phyloP scores from a whole-genome alignment of 2,329 filamentous ascomycete species.

The Fusarium sp. region DNA sequence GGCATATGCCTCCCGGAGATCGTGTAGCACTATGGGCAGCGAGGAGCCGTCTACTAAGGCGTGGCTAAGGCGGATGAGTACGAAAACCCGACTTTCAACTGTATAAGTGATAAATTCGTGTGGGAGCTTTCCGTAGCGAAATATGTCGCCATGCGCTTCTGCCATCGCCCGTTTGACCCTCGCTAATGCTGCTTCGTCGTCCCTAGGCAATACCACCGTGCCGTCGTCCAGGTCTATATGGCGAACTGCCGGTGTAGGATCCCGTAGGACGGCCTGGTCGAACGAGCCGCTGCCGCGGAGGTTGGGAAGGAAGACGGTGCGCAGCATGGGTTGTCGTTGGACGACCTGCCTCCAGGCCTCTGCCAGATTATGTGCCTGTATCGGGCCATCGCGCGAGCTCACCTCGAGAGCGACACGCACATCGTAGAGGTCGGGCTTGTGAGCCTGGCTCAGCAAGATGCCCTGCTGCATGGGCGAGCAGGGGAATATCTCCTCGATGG shows the following conservation, averaged over 20 bases:
- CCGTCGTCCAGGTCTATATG: background rate
- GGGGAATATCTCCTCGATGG: conserved; percentile 50
- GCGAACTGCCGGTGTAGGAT: background rate
- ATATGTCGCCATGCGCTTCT: background rate
- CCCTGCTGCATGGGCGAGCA: conserved; percentile 52
- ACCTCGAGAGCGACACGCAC: background rate
- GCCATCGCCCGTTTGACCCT: background rate
- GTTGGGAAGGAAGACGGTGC: conserved; percentile 31
- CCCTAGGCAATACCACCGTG: background rate
- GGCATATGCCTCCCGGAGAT: background rate
- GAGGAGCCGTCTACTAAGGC: background rate
- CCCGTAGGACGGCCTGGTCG: conserved; percentile 11
- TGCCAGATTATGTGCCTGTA: background rate
- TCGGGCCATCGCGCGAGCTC: background rate
- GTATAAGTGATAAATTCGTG: background rate
- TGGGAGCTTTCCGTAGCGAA: background rate
- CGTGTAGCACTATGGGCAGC: background rate
- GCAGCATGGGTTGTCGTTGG: conserved; percentile 1
- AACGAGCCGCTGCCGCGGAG: conserved; percentile 6
- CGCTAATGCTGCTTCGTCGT: background rate
- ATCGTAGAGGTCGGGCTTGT: conserved; percentile 16
- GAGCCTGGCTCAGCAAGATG: conserved; percentile 46
- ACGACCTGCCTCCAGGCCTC: conserved; percentile 11
- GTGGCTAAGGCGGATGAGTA: background rate
- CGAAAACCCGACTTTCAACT: background rate